Conservation (phyloP, 352 stramenopile species). For the Phytophthora cryptogea region DNA sequence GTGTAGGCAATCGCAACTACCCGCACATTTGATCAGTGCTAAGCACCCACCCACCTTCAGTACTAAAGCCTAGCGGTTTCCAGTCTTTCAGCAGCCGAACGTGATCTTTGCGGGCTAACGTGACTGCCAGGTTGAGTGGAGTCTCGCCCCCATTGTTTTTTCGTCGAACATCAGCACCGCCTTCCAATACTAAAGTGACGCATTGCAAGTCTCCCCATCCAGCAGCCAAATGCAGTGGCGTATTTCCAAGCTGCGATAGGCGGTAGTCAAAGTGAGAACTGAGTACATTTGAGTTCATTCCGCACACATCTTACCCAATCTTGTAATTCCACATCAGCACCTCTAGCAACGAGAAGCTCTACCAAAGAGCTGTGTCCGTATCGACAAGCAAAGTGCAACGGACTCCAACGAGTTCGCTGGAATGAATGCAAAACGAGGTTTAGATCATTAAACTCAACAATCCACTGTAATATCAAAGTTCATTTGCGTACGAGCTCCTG, state of each 20-base stretch:
- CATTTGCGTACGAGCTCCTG: constrained; percentile 50
- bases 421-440: constrained; percentile 1
- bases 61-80: constrained; percentile 46
- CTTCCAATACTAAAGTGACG: constrained; percentile 62
- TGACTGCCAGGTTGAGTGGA: constrained; percentile 42
- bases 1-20: too few relatives aligned
- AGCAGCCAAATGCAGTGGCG: constrained; percentile 66
- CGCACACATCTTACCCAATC: constrained; percentile 42
- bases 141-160: constrained; percentile 45
- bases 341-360: constrained; percentile 49
- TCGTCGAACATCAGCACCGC: constrained; percentile 31
- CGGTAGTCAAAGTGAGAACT: background rate
- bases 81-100: constrained; percentile 48
- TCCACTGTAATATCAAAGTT: background rate
- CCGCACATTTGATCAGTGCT: background rate
- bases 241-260: constrained; percentile 57
- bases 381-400: constrained; percentile 65
- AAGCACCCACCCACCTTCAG: constrained; percentile 34
- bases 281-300: background rate
- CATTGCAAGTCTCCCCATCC: constrained; percentile 66
- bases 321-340: constrained; percentile 46
- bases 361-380: constrained; percentile 55
- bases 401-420: constrained; percentile 60
- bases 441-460: background rate
- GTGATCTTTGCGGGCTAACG: constrained; percentile 44